Percentiles rank a stretch among this genome's conserved stretches.
These are phyloP conservation scores for Tylopilus sp. DNA, from an alignment of 768 basidiomycete genomes.

Conservation along the genomic window DNA sequence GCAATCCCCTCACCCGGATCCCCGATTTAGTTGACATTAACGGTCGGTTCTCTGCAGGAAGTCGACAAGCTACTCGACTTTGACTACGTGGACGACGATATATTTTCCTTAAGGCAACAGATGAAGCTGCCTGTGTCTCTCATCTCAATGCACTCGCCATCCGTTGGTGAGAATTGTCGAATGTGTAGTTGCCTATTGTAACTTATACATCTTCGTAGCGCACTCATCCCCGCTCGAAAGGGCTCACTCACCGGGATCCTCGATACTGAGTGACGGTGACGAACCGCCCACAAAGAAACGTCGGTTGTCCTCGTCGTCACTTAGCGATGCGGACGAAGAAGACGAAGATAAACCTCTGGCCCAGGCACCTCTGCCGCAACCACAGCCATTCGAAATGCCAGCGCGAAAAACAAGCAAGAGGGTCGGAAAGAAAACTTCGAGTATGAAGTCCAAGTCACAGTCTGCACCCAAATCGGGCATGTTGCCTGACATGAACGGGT, in stretches of 20 bases:
- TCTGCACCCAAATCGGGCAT: slow-evolving; percentile 46
- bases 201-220: slow-evolving; percentile 20
- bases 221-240: slow-evolving; percentile 21
- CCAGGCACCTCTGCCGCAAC: slow-evolving; percentile 35
- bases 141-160: slow-evolving; percentile 48
- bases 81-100: slow-evolving; percentile 66
- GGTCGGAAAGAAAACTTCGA: slow-evolving; percentile 53
- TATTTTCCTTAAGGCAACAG: slow-evolving; percentile 65
- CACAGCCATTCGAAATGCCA: slow-evolving; percentile 28
- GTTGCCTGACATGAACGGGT: slow-evolving; percentile 42
- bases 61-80: slow-evolving; percentile 77
- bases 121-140: slow-evolving; percentile 55
- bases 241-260: slow-evolving; percentile 34
- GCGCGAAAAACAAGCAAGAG: slow-evolving; percentile 36
- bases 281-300: slow-evolving; percentile 50
- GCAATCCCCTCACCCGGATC: slow-evolving; percentile 14
- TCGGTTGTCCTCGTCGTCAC: slow-evolving; percentile 54
- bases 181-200: not conserved
- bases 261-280: slow-evolving; percentile 44
- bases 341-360: slow-evolving; percentile 50
- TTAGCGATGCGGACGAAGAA: slow-evolving; percentile 39
- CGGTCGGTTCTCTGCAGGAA: slow-evolving; percentile 47
- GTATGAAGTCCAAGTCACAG: slow-evolving; percentile 58
- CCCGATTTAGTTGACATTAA: slow-evolving; percentile 15
- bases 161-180: slow-evolving; percentile 43